phyloP scores from a whole-genome alignment of 75 land plant species.

The Selaginella tamariscina region DNA sequence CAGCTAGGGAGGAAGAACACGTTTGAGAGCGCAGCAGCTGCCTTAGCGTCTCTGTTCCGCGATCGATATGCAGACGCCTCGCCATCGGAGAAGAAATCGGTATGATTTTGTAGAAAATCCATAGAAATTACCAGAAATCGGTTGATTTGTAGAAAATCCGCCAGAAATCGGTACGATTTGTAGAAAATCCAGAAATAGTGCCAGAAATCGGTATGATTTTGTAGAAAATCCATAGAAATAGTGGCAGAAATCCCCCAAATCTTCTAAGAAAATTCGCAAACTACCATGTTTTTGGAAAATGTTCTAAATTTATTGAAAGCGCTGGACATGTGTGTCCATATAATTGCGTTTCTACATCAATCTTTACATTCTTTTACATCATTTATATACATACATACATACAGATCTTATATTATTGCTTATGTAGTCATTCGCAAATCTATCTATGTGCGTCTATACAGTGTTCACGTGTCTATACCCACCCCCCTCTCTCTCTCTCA shows the following conservation, averaged over 20 bases:
- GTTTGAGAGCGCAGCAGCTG: conserved; percentile 53
- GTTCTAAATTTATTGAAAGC: too few relatives aligned
- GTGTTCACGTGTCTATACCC: background rate
- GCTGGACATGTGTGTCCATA: conserved; percentile 5
- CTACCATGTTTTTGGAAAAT: background rate
- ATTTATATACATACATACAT: too few relatives aligned
- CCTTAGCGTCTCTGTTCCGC: conserved; percentile 34
- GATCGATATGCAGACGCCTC: conserved; percentile 40
- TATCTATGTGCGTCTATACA: conserved; percentile 5
- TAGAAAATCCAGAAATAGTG: too few relatives aligned
- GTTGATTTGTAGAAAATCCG: too few relatives aligned
- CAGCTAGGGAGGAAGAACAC: conserved; percentile 59
- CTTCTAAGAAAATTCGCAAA: background rate
- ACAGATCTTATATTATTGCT: too few relatives aligned
- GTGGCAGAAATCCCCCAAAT: too few relatives aligned
- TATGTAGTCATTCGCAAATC: background rate
- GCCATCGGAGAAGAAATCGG: conserved; percentile 39
- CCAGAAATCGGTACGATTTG: too few relatives aligned
- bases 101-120: too few relatives aligned
- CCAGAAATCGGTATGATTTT: too few relatives aligned
- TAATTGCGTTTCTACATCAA: background rate
- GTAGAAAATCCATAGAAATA: too few relatives aligned
- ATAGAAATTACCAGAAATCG: too few relatives aligned
- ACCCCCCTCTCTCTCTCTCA: background rate
- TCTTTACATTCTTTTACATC: background rate